phyloP scores from a whole-genome alignment of 2,329 filamentous ascomycete species.

The Botryotinia narcissicola region DNA sequence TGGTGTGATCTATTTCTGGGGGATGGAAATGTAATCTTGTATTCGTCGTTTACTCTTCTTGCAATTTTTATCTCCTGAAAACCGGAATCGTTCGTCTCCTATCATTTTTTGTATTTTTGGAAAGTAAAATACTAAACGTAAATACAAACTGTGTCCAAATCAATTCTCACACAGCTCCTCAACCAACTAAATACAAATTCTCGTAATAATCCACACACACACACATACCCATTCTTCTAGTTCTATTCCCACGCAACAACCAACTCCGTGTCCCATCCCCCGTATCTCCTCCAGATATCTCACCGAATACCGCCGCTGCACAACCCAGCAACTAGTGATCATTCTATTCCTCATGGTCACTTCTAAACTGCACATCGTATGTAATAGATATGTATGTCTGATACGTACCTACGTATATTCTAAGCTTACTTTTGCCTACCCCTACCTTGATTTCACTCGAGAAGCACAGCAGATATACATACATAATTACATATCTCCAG shows the following conservation, averaged over 20 bases:
- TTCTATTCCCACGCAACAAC: background rate
- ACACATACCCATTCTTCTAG: too few relatives aligned
- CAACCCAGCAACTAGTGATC: background rate
- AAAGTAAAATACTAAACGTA: background rate
- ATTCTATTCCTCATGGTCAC: background rate
- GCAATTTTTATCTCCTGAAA: background rate
- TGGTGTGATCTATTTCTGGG: background rate
- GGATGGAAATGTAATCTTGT: background rate
- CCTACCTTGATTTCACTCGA: background rate
- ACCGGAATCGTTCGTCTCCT: too few relatives aligned
- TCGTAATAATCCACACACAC: background rate
- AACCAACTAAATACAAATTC: background rate
- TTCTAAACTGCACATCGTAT: background rate
- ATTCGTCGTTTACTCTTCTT: background rate
- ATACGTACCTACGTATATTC: background rate
- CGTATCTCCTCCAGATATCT: background rate
- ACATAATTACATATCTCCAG: background rate
- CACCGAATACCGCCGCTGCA: constrained; percentile 6
- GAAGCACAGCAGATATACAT: background rate
- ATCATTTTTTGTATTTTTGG: background rate
- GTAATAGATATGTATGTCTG: background rate
- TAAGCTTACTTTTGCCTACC: background rate
- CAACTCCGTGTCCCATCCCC: background rate
- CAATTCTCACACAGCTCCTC: background rate
- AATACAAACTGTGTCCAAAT: background rate